Evolutionary conservation across 345 rosid genomes (phyloP), one percentile per base, ranked within the genome.

Genomic region (Sisymbrium altissimum): DNA sequence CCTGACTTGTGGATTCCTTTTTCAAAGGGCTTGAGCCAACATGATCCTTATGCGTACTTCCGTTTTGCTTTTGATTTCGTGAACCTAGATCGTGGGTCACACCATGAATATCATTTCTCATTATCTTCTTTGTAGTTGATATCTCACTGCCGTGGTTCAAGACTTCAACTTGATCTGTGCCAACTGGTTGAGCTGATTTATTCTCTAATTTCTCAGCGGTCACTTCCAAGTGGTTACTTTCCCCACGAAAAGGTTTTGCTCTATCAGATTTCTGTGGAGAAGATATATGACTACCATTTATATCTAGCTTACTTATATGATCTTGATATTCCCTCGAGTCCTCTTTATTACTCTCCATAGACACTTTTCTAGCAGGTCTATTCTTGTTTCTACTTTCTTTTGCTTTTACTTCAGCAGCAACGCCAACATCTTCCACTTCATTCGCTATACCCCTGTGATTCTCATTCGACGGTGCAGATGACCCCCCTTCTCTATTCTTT

Each of bases 11-110:
- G 60, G 85, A 78, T 36, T 92, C 99, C 83, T 82, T 92, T 83
- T 81, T 86, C 66, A 79, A 81, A 69, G 98, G 85, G 81, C 93
- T 86, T 57, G 83, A 84, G 80, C 85, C 89, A 71, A 83, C 83
- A 41, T 62, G 68, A 70, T 80, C 90, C 80, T 80, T 85, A 68
- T 38, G 48, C 79, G 76, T 78, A 50, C 80, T 85, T 71, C 86
- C 95, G 79, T 84, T 83, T 35, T 85, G 82, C 55, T 84, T 72
- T 21, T 76, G 57, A 63, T 74, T 87, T 73, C 78, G 80, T n/a
- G 79, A 66, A 81, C 80, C 76, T 61, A 25, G 74, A 7, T 76
- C 83, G 62, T 77, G 86, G 76, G 71, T 56, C 43, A 90, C 94
- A 79, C 76, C 85, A 48, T 76, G 78, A 60, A 72, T 69, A 64